Conservation (phyloP, 1,139 yeast species). For the Taiozyma onychis region DNA sequence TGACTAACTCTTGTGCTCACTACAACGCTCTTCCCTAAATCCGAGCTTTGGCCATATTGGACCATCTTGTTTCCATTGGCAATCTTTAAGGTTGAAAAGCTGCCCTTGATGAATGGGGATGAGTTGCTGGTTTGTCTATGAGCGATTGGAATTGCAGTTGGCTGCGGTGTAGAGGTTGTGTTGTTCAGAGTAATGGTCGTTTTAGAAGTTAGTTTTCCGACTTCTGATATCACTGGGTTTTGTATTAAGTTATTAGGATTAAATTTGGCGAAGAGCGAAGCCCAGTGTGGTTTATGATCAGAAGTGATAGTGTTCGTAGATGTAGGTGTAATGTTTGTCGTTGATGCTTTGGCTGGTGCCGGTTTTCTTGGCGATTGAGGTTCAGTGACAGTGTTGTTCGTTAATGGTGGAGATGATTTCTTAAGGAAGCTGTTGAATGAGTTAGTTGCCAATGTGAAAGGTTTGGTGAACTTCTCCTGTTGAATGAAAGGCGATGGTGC, state of each 20-base stretch:
- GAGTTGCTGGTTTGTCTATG: background rate
- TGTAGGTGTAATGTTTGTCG: background rate
- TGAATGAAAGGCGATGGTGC: background rate
- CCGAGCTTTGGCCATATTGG: slow-evolving; percentile 22
- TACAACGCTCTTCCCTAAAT: slow-evolving; percentile 36
- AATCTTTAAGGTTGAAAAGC: slow-evolving; percentile 41
- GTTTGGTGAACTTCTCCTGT: background rate
- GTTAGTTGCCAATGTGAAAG: background rate
- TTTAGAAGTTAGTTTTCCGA: slow-evolving; percentile 17
- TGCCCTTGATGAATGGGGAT: slow-evolving; percentile 24
- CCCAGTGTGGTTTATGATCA: slow-evolving; percentile 8
- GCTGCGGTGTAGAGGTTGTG: background rate
- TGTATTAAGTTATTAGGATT: slow-evolving; percentile 8
- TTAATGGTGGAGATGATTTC: background rate
- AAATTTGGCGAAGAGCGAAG: slow-evolving; percentile 7
- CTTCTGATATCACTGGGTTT: slow-evolving; percentile 23
- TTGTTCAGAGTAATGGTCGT: background rate
- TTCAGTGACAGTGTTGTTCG: background rate
- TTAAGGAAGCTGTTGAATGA: slow-evolving; percentile 2
- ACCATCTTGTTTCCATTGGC: slow-evolving; percentile 37
- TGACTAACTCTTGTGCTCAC: slow-evolving; percentile 35
- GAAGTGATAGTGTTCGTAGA: background rate
- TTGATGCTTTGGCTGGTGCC: background rate
- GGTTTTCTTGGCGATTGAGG: background rate
- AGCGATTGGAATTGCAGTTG: background rate